Evolutionary conservation across 371 early-diverging fungal species (phyloP), one percentile per base, ranked within the genome.

Genomic region (Syncephalastrum monosporum): DNA sequence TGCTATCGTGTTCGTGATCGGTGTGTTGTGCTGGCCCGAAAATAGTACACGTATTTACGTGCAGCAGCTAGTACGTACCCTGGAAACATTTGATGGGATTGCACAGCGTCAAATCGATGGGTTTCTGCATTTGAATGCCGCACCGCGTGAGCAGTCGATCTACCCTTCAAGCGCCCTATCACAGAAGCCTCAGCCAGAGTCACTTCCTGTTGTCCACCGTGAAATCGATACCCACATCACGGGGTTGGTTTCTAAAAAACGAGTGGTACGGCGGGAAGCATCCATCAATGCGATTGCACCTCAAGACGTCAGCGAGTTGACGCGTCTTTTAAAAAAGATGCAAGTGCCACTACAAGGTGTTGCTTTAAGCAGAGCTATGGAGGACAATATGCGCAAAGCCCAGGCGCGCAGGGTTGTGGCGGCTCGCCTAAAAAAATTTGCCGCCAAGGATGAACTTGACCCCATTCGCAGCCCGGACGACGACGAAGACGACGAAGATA

Each of bases 321-420:
- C 75, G 10, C 61, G 71, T 13, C 29, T 72, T 3, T 47, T 73
- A 8, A 78, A 78, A 23, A 64, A 63, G 29, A 45, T 78, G 46
- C 50, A 65, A 5, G 59, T 73, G 0, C 73, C 78, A 0, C 38
- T 78, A 5, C 73, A 72, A 42, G 78, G 78, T 1, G 49, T 78
- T 7, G 64, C 59, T 4, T 24, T 74, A 2, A 67, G 71, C 41
- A 57, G 71, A 21, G 66, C 71, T 1, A 78, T 78, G 72, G 75
- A 74, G 46, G 60, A 64, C 8, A 78, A 78, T 49, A 72, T 78
- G 75, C 67, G 69, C 8, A 64, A 73, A 33, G 67, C 69, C 24
- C 67, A 61, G 17, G 42, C 47, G 15, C 51, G 49, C 17, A 50
- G 57, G 3, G 50, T 53, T 17, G 16, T 65, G 24, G 65, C 60